Evolutionary conservation across 345 rosid genomes (phyloP), one percentile per base, ranked within the genome.

Genomic region (Ricinus communis): DNA sequence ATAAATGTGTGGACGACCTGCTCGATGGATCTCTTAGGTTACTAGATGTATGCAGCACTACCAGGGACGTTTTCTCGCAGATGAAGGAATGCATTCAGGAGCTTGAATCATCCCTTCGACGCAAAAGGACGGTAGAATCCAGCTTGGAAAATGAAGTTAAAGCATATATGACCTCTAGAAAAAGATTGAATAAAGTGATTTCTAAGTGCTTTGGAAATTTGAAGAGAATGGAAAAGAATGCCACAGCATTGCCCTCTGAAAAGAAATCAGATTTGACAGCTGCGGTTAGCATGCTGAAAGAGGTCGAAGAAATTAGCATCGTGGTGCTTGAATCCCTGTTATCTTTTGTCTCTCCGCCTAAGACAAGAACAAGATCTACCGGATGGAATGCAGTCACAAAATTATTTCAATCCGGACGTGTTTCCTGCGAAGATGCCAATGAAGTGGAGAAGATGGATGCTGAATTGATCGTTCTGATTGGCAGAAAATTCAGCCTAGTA

Each of bases 161-260:
- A 49, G 30, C 47, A 2, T 71, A 50, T 36, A 31, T 49, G 67
- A 22, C 1, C 56, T 24, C 57, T 8, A 71, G 66, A 15, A 60
- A 71, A 33, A 28, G 18, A 46, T 16, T 49, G 49, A 61, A n/a
- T n/a, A 58, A 31, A 30, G 33, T 13, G 9, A 50, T 61, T 0
- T 22, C 31, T 33, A 71, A 31, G 67, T 47, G 36, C 43, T 49
- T 31, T 0, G 25, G 11, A 49, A 46, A 61, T 50, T 62, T 38
- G 41, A 71, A 51, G 38, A 24, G 12, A 61, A 47, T 19, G 58
- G 61, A 71, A 30, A 71, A 18, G 56, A 71, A 61, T 2, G 5
- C 15, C 36, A n/a, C 1, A 15, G 13, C 43, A 47, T 28, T 40
- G 8, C 8, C 66, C 27, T 8, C 10, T 21, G 81, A 51, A 21